Conservation (phyloP, 139 green algal genomes). For the Tetradesmus lagerheimii region DNA sequence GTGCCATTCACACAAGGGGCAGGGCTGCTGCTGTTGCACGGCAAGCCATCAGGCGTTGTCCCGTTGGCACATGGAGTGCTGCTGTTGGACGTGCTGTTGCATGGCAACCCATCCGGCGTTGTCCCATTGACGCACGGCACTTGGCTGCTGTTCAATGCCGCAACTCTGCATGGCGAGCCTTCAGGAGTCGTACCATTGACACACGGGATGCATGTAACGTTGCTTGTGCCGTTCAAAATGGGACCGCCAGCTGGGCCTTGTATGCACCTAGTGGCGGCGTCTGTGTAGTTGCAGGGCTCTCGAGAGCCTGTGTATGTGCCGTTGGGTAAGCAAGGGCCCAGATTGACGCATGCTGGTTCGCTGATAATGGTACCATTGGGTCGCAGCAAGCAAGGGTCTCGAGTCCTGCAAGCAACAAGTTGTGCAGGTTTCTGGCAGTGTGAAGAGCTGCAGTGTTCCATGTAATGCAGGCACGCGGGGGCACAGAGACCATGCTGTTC, state of each 20-base stretch:
- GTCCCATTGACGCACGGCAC: background rate
- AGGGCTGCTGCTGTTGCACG: background rate
- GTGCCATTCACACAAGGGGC: background rate
- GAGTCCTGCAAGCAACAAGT: background rate
- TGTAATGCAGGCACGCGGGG: too few relatives aligned
- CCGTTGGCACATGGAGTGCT: slow-evolving; percentile 2
- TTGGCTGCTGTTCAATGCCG: background rate
- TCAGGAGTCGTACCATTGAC: background rate
- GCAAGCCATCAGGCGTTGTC: background rate
- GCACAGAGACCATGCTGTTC: too few relatives aligned
- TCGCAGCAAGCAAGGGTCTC: background rate
- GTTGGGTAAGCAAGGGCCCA: background rate
- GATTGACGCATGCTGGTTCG: background rate
- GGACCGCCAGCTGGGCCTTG: background rate
- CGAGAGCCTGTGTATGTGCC: background rate
- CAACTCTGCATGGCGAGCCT: background rate
- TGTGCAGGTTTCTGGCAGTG: too few relatives aligned
- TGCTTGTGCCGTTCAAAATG: slow-evolving; percentile 5
- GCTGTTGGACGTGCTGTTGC: background rate
- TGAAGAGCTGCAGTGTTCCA: too few relatives aligned
- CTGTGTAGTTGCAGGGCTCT: slow-evolving; percentile 1
- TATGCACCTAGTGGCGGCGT: background rate
- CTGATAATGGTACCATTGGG: slow-evolving; percentile 9
- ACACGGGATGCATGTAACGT: background rate
- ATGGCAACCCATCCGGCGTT: background rate